These are phyloP conservation scores for Colletotrichum navitas DNA, from an alignment of 2,329 filamentous ascomycete species.

Conservation along the genomic window DNA sequence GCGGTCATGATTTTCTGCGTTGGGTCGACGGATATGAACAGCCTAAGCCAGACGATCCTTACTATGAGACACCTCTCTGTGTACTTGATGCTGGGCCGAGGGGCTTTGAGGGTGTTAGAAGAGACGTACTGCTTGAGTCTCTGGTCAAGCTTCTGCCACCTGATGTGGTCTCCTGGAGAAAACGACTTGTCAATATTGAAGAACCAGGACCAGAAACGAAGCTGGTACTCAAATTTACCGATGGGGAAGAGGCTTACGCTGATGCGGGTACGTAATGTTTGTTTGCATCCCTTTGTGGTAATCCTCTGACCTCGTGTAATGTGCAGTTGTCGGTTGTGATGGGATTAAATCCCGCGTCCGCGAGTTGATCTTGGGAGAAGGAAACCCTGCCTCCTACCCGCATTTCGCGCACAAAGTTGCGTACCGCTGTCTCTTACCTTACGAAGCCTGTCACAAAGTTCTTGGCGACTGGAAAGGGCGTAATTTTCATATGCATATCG, in stretches of 20 bases:
- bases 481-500: slow-evolving; percentile 3
- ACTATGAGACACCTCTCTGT: slow-evolving; percentile 6
- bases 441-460: not conserved
- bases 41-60: not conserved
- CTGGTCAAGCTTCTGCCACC: slow-evolving; percentile 25
- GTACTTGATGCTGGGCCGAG: not conserved
- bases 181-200: not conserved
- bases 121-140: slow-evolving; percentile 14
- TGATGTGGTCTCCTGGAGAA: slow-evolving; percentile 25
- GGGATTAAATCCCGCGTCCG: slow-evolving; percentile 59
- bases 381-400: not conserved
- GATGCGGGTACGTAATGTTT: not conserved
- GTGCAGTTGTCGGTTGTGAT: slow-evolving; percentile 65
- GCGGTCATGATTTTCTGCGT: not conserved
- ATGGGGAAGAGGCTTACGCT: not conserved
- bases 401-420: slow-evolving; percentile 45
- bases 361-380: not conserved
- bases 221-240: not conserved
- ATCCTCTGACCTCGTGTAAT: not conserved
- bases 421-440: slow-evolving; percentile 38
- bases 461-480: slow-evolving; percentile 28
- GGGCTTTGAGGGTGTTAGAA: not conserved
- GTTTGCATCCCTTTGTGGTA: not conserved
- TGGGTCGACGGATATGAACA: not conserved
- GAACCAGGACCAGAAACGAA: not conserved